Evolutionary conservation across 495 filamentous ascomycete species (phyloP).

Genomic region (Xylaria bambusicola): DNA sequence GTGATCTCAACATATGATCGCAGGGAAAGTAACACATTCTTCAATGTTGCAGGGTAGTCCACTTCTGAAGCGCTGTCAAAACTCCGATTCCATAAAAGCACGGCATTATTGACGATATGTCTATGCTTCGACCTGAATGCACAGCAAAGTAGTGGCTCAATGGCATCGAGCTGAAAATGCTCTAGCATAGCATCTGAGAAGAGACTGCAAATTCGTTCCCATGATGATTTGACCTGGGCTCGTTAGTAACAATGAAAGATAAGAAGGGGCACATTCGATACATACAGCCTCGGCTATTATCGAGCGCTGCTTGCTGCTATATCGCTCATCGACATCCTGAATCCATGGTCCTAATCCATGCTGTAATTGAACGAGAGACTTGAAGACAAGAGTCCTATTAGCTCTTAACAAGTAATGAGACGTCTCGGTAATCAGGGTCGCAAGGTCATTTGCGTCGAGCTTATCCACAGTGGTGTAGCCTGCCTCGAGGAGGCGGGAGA

Average conservation of each 20-base stretch:
- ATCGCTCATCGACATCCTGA: conserved; percentile 48
- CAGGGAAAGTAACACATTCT: conserved; percentile 38
- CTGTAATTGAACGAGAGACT: conserved; percentile 57
- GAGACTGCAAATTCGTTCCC: conserved; percentile 41
- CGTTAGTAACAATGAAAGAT: conserved; percentile 22
- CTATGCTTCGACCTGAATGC: conserved; percentile 47
- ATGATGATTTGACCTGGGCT: conserved; percentile 40
- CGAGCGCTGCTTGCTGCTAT: conserved; percentile 34
- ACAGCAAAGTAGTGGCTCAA: conserved; percentile 45
- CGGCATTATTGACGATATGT: conserved; percentile 42
- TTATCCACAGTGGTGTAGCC: conserved; percentile 43
- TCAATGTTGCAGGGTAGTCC: conserved; percentile 46
- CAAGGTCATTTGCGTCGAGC: conserved; percentile 23
- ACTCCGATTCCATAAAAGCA: conserved; percentile 47
- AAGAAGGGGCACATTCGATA: conserved; percentile 4
- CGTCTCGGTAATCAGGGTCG: conserved; percentile 36
- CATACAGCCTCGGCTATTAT: conserved; percentile 39
- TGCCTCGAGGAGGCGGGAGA: conserved; percentile 43
- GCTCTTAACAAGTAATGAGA: conserved; percentile 41
- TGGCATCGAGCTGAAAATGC: conserved; percentile 37
- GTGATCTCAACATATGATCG: conserved; percentile 44
- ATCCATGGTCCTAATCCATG: conserved; percentile 63
- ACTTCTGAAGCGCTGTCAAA: conserved; percentile 40
- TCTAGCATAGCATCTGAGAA: conserved; percentile 33
- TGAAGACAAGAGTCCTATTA: conserved; percentile 37